These are phyloP conservation scores for Diatrype stigma DNA, from an alignment of 2,329 filamentous ascomycete genomes.

Conservation along the genomic window DNA sequence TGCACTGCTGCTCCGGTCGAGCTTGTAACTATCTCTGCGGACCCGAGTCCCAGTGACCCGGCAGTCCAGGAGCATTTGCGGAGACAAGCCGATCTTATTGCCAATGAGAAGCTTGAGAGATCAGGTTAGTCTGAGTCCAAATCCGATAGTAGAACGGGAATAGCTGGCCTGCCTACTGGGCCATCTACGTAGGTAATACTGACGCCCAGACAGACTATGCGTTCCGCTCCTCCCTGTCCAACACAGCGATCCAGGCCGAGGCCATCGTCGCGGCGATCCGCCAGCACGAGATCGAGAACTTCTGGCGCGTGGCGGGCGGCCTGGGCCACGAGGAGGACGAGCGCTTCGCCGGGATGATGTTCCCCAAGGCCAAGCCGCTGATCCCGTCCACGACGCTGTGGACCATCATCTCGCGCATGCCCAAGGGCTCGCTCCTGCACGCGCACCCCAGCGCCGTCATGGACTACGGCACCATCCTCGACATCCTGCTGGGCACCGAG, in stretches of 20 bases:
- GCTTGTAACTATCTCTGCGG: background rate
- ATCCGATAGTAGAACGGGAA: too few species aligned
- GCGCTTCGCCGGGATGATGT: constrained; percentile 11
- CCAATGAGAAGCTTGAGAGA: constrained; percentile 4
- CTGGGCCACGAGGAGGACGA: constrained; percentile 8
- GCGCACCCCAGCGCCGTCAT: constrained; percentile 10
- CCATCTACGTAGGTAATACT: too few species aligned
- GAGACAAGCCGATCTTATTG: constrained; percentile 5
- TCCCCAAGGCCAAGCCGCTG: constrained; percentile 8
- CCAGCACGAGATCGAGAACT: constrained; percentile 10
- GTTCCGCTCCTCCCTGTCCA: constrained; percentile 7
- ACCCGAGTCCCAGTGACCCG: background rate
- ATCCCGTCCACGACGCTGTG: constrained; percentile 11
- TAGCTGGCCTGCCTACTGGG: too few species aligned
- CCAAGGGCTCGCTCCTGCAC: constrained; percentile 13
- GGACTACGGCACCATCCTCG: constrained; percentile 7
- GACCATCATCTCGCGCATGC: constrained; percentile 11
- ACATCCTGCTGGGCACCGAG: constrained; percentile 7
- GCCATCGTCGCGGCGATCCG: constrained; percentile 10
- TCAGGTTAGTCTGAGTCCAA: constrained; percentile 1
- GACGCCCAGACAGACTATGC: constrained; percentile 4
- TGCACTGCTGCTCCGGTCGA: background rate
- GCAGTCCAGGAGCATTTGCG: constrained; percentile 5
- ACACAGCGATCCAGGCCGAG: constrained; percentile 8
- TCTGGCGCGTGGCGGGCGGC: constrained; percentile 4